Evolutionary conservation across 2,329 filamentous ascomycete genomes (phyloP), one percentile per base, ranked within the genome.

Genomic region (Fusarium azukiicola): DNA sequence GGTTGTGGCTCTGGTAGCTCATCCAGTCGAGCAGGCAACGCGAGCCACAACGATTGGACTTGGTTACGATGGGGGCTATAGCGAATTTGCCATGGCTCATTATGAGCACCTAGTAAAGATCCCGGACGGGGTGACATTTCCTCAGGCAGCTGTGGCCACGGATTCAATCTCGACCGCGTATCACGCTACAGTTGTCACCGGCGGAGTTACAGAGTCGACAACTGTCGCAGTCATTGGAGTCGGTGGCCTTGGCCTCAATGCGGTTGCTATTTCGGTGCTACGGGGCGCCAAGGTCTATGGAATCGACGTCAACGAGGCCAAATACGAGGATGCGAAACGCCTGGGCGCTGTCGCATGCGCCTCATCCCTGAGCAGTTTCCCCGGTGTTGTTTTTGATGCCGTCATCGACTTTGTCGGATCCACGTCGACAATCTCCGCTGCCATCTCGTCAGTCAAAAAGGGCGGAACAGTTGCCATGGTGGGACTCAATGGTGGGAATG

Each of bases 161-260:
- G 74, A 76, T 69, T 76, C 71, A 13, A 71, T 74, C 16, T 67
- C 74, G n/a, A 74, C 74, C 21, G 71, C 71, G 9, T 76, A 69
- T 40, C 74, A 76, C 52, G 74, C 74, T n/a, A 27, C 64, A 21
- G 46, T 76, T n/a, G 36, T 64, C 11, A 71, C 63, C 16, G 74
- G 32, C 8, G 68, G 67, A 21, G 67, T 74, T 21, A 47, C 38
- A 13, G 17, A 56, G n/a, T 67, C 61, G 12, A 64, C 68, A 44
- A 76, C 63, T 5, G 67, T 74, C 0, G 71, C 52, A 21, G 52
- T 76, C 72, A 74, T 74, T 32, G 74, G 71, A 6, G 17, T 76
- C 5, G 74, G 74, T 3, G 74, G 74, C 21, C 74, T 76, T 6
- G 74, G 74, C 5, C 74, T 76, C 47, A 76, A 76, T 27, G 71